Evolutionary conservation across 1,284 basidiomycete genomes (phyloP).

Genomic region (Cystobasidiaceae sp.): DNA sequence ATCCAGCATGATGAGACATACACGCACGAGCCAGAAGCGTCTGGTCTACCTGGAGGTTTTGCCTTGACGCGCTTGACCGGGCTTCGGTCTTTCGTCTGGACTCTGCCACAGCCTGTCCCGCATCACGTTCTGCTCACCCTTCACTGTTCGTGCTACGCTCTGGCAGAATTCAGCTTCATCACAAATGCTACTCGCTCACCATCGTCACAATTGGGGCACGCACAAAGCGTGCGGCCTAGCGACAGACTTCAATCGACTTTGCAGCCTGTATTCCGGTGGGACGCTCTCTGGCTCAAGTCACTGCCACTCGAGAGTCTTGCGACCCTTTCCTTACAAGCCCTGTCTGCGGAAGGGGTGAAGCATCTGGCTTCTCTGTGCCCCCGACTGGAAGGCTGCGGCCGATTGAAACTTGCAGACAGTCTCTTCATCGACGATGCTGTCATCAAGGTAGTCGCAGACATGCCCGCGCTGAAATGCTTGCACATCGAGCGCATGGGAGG

Average conservation of each 20-base stretch:
- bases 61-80: background rate
- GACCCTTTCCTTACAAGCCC: background rate
- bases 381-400: background rate
- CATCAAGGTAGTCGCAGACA: background rate
- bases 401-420: background rate
- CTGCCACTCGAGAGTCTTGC: background rate
- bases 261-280: conserved; percentile 1
- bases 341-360: conserved; percentile 8
- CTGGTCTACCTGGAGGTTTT: no score
- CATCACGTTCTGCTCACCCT: background rate
- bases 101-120: background rate
- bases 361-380: background rate
- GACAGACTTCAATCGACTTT: no score
- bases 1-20: no score
- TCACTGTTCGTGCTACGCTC: background rate
- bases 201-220: no score
- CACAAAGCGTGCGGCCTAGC: no score
- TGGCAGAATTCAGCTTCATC: background rate
- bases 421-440: conserved; percentile 18
- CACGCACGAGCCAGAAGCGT: no score
- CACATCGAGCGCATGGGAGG: conserved; percentile 17
- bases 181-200: no score
- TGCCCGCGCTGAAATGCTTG: background rate
- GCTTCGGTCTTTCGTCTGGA: background rate
- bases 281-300: background rate